Evolutionary conservation across 805 yeast genomes (phyloP).

Genomic region (Nakazawaea sp.): DNA sequence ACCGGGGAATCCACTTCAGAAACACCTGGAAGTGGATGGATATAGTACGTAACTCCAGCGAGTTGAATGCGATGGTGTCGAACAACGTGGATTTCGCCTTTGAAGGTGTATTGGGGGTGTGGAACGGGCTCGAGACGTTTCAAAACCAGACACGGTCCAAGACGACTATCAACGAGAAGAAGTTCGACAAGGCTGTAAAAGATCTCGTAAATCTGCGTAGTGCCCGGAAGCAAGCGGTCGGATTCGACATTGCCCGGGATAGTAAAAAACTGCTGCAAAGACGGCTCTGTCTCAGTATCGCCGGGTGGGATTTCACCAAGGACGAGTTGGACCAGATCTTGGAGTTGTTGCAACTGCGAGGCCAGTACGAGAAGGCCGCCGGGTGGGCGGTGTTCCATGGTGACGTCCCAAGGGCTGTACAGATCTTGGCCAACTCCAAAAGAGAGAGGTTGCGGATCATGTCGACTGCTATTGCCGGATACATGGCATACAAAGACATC

Average conservation of each 20-base stretch:
- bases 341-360: constrained; percentile 44
- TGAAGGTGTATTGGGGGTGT: constrained; percentile 83
- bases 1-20: constrained; percentile 50
- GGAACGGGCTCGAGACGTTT: constrained; percentile 67
- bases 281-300: constrained; percentile 70
- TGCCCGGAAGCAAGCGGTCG: constrained; percentile 38
- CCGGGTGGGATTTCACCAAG: constrained; percentile 85
- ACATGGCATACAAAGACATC: constrained; percentile 56
- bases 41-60: constrained; percentile 58
- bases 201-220: constrained; percentile 35
- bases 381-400: constrained; percentile 98
- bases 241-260: constrained; percentile 29
- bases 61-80: constrained; percentile 59
- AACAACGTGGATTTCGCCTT: constrained; percentile 75
- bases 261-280: constrained; percentile 58
- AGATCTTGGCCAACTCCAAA: constrained; percentile 67
- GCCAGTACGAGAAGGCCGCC: constrained; percentile 82
- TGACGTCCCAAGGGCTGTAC: constrained; percentile 73
- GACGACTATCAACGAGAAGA: constrained; percentile 26
- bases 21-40: constrained; percentile 92
- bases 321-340: constrained; percentile 70
- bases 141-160: constrained; percentile 41
- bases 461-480: constrained; percentile 93
- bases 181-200: constrained; percentile 44
- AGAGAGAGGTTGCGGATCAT: constrained; percentile 67